These are phyloP conservation scores for Barnettozyma sp. DNA, from an alignment of 805 yeast species.

Conservation along the genomic window DNA sequence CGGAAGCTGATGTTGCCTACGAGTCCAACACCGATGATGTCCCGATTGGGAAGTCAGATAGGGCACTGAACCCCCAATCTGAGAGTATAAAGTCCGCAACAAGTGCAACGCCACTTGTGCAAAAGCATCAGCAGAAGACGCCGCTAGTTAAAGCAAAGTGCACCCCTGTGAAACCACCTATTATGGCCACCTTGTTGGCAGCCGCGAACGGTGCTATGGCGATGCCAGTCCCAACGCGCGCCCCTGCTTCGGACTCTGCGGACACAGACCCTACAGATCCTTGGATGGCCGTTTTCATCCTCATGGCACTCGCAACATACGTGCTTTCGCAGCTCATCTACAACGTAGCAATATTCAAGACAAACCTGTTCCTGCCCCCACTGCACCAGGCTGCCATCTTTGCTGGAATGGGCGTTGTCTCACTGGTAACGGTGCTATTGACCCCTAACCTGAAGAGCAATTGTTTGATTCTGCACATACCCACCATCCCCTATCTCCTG, in stretches of 20 bases:
- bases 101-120: not conserved
- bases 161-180: slow-evolving; percentile 4
- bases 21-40: too few species aligned
- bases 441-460: too few species aligned
- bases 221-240: slow-evolving; percentile 2
- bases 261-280: not conserved
- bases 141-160: not conserved
- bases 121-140: not conserved
- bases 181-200: too few species aligned
- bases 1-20: slow-evolving; percentile 3
- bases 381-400: slow-evolving; percentile 4
- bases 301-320: slow-evolving; percentile 25
- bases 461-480: too few species aligned
- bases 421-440: too few species aligned
- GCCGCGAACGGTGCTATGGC: too few species aligned
- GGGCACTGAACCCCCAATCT: too few species aligned
- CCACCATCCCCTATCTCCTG: not conserved
- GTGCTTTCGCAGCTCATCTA: slow-evolving; percentile 29
- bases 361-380: slow-evolving; percentile 53
- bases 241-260: not conserved
- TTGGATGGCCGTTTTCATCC: slow-evolving; percentile 9
- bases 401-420: not conserved
- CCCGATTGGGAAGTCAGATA: too few species aligned
- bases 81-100: too few species aligned
- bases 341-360: slow-evolving; percentile 67